These are phyloP conservation scores for Verbena officinalis DNA, from an alignment of 257 asterid species.

Conservation along the genomic window DNA sequence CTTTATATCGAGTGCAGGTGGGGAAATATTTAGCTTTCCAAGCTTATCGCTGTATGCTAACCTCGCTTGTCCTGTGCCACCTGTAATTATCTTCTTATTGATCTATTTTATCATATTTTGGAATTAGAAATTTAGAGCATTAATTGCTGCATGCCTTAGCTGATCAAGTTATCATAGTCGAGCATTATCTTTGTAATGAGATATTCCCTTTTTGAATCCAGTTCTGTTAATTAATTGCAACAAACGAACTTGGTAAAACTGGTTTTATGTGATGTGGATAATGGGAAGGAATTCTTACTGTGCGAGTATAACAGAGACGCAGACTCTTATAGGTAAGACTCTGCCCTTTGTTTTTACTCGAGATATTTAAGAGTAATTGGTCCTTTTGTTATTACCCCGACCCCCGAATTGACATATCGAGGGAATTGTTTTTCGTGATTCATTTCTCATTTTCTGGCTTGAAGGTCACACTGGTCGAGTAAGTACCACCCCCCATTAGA, in stretches of 20 bases:
- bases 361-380: constrained; percentile 5
- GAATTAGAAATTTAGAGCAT: neutral
- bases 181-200: neutral
- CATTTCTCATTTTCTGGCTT: constrained; percentile 24
- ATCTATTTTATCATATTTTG: neutral
- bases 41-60: neutral
- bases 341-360: constrained; percentile 17
- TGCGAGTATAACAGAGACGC: constrained; percentile 99
- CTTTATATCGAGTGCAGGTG: neutral
- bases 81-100: neutral
- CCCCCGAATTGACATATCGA: constrained; percentile 1
- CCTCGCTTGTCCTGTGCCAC: neutral
- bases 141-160: constrained; percentile 9
- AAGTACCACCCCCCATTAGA: constrained; percentile 83
- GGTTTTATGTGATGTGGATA: constrained; percentile 81
- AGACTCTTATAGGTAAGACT: constrained; percentile 83
- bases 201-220: constrained; percentile 1
- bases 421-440: constrained; percentile 8
- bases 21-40: neutral
- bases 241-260: constrained; percentile 29
- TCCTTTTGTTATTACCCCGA: neutral
- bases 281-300: constrained; percentile 84
- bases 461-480: constrained; percentile 97
- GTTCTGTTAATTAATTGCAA: neutral
- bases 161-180: neutral